Percentiles rank a stretch among this genome's conserved stretches.
Conservation (phyloP, 2,329 filamentous ascomycete species). For the Helotiales sp. region DNA sequence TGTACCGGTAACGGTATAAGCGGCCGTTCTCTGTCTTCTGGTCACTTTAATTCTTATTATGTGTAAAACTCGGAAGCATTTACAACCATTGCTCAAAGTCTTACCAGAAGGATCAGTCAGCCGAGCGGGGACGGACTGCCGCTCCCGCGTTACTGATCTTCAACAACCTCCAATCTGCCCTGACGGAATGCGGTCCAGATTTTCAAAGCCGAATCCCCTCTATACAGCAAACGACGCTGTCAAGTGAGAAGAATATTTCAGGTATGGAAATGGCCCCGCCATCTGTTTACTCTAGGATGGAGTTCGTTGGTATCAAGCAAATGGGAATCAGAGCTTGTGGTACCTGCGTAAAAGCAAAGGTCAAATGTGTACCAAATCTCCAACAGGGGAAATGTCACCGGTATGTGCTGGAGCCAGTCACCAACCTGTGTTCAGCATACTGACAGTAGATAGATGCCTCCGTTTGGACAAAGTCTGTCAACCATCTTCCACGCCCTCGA, state of each 20-base stretch:
- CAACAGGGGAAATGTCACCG: constrained; percentile 21
- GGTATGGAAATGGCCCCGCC: background rate
- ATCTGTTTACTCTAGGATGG: background rate
- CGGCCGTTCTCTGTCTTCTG: too few species aligned
- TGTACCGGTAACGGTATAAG: too few species aligned
- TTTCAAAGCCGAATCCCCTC: background rate
- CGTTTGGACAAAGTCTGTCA: constrained; percentile 24
- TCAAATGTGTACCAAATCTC: constrained; percentile 25
- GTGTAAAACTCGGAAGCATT: background rate
- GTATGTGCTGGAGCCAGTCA: background rate
- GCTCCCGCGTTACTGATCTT: background rate
- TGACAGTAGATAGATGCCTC: constrained; percentile 4
- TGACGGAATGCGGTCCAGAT: background rate
- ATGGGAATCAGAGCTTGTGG: constrained; percentile 25
- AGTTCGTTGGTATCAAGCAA: constrained; percentile 7
- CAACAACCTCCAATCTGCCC: background rate
- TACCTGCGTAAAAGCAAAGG: constrained; percentile 30
- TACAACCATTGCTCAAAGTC: background rate
- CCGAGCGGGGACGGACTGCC: constrained; percentile 15
- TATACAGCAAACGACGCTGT: too few species aligned
- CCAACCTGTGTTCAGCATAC: background rate
- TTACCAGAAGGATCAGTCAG: constrained; percentile 6
- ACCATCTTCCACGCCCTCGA: constrained; percentile 8
- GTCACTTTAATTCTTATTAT: too few species aligned
- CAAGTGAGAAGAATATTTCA: background rate